Base-by-base conservation (phyloP, 495 filamentous ascomycete species). In the Cercophora newfieldiana region DNA sequence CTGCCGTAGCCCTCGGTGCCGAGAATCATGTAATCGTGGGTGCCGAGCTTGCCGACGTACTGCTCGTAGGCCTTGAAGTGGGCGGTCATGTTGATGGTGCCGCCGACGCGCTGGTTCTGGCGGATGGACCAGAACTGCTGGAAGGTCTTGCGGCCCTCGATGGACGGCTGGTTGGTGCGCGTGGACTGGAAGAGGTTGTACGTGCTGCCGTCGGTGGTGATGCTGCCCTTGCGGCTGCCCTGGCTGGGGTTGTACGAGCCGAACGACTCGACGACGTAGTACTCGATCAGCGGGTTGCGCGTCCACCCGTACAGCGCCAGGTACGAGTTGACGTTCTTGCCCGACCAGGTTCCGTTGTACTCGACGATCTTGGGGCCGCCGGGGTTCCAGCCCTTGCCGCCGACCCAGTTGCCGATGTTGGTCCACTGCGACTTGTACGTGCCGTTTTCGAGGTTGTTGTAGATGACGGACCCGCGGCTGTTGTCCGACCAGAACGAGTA, bases 401-500 rank as follows among this genome's bases (percentile, higher is more conserved):
- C 85, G 58, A 87, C 83, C 57, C 87, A 88, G 77, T 88, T 86
- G 29, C 82, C 82, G 50, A 74, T 74, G 67, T 82, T 80, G 25
- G 69, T 69, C 86, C 86, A 89, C 21, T 68, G 77, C 18, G 87
- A 79, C 56, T 72, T 79, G 77, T 88, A 89, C 37, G 77, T 70
- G 7, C 86, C 85, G 18, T 66, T 79, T 30, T 72, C 64, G 51
- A 80, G 80, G 69, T 89, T 89, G 71, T 78, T 81, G 72, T 88
- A 89, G 49, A 74, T 80, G 5, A 88, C 84, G 60, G 70, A 74
- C 50, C 81, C 83, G 61, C 79, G 80, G 8, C 81, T 80, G 61
- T 89, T 80, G 61, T 89, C 81, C 57, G 85, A 87, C 84, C 85
- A 88, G 81, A 84, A 88, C 25, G 80, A 84, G 70, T 86, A 88